phyloP scores from a whole-genome alignment of 768 basidiomycete species.

The Mycena crocata region DNA sequence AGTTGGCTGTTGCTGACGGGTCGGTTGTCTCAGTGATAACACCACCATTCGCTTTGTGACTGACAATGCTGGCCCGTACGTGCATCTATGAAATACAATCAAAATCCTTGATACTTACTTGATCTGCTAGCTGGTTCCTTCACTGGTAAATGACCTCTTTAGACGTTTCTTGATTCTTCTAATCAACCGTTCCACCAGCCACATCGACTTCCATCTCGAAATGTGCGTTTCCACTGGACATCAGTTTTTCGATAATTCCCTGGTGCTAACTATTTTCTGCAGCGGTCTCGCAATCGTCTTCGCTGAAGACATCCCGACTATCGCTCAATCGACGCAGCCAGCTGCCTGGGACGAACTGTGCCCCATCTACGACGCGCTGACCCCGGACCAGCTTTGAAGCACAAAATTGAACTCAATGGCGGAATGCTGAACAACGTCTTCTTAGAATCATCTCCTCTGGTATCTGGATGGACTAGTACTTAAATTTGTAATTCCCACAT shows the following conservation, averaged over 20 bases:
- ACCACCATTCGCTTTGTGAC: constrained; percentile 60
- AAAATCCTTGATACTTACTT: neutral
- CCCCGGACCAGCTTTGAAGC: constrained; percentile 17
- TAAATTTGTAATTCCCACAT: no score
- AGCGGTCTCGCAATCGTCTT: constrained; percentile 37
- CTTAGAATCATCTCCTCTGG: no score
- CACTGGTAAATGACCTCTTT: constrained; percentile 28
- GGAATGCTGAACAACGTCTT: no score
- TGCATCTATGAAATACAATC: constrained; percentile 47
- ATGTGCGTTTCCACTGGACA: constrained; percentile 14
- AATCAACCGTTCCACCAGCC: constrained; percentile 10
- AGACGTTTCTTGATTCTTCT: constrained; percentile 9
- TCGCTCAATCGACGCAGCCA: constrained; percentile 11
- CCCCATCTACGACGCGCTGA: constrained; percentile 38
- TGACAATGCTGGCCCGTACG: constrained; percentile 48
- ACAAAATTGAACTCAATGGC: neutral
- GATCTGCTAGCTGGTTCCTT: constrained; percentile 4
- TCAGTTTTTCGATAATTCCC: neutral
- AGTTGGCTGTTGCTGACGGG: no score
- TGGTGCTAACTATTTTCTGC: neutral
- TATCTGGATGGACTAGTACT: no score
- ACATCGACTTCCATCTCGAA: constrained; percentile 47
- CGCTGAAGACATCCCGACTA: constrained; percentile 25
- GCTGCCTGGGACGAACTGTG: constrained; percentile 40
- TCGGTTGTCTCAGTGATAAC: constrained; percentile 17